Conservation (phyloP, 345 rosid species). For the Mangifera indica region DNA sequence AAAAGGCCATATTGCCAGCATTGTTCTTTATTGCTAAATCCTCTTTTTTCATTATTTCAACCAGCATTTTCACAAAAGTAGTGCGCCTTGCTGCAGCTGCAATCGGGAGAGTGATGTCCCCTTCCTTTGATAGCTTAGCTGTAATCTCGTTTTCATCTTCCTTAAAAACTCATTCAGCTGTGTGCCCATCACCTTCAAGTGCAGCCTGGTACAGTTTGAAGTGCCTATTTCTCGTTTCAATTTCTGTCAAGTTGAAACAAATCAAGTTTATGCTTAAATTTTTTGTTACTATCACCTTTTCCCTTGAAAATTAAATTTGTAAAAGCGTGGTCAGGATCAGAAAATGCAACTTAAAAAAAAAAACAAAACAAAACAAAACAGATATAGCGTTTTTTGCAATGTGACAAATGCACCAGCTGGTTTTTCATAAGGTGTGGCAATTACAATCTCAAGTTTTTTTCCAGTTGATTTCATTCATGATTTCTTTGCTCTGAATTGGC, state of each 20-base stretch:
- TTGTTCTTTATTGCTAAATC: background rate
- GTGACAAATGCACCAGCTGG: too few relatives aligned
- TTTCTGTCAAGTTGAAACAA: background rate
- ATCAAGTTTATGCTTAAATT: background rate
- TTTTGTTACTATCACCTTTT: too few relatives aligned
- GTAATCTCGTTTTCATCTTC: background rate
- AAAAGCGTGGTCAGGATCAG: too few relatives aligned
- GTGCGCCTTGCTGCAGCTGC: conserved; percentile 12
- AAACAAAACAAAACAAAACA: too few relatives aligned
- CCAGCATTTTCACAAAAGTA: conserved; percentile 9
- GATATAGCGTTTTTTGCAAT: too few relatives aligned
- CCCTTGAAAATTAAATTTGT: too few relatives aligned
- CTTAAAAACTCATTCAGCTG: background rate
- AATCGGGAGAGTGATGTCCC: conserved; percentile 22
- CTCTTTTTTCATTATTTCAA: background rate
- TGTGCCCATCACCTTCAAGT: conserved; percentile 6
- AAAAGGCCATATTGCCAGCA: background rate
- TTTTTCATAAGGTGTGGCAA: too few relatives aligned
- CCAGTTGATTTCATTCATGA: too few relatives aligned
- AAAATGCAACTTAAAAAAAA: too few relatives aligned
- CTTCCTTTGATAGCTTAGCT: background rate
- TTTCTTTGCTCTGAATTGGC: too few relatives aligned
- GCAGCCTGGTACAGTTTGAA: conserved; percentile 15
- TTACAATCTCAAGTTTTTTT: too few relatives aligned
- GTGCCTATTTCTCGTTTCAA: background rate